A percentile compares a stretch with the other conserved stretches of the same genome.
Conservation (phyloP, 768 basidiomycete genomes). For the Floccularia luteovirens region DNA sequence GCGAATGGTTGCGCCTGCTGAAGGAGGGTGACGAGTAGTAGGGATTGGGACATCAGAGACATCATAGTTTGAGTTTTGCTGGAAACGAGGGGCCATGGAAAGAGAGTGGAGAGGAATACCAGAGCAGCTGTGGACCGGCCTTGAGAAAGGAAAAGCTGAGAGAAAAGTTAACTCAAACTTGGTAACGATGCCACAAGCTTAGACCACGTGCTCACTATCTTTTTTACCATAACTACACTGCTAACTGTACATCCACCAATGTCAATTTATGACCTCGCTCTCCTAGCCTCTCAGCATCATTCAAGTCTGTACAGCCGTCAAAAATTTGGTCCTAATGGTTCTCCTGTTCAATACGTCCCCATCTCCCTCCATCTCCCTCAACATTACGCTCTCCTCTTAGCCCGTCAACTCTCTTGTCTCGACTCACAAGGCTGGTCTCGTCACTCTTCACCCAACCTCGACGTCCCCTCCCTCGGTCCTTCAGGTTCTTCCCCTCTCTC, state of each 20-base stretch:
- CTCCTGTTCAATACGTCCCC: conserved; percentile 50
- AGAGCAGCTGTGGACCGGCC: too few relatives aligned
- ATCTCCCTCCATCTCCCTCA: conserved; percentile 57
- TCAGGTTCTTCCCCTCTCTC: conserved; percentile 13
- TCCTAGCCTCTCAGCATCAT: conserved; percentile 71
- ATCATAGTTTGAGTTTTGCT: conserved; percentile 41
- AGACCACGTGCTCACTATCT: too few relatives aligned
- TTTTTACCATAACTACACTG: too few relatives aligned
- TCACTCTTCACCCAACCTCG: conserved; percentile 4
- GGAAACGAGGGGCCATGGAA: conserved; percentile 53
- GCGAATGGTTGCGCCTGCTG: conserved; percentile 56
- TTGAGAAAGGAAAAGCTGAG: too few relatives aligned
- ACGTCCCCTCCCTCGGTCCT: conserved; percentile 24
- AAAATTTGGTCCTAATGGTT: conserved; percentile 50
- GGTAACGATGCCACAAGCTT: too few relatives aligned
- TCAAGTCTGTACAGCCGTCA: conserved; percentile 59
- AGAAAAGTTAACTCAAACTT: too few relatives aligned
- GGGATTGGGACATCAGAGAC: conserved; percentile 63
- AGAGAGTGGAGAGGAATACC: too few relatives aligned
- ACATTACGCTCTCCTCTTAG: conserved; percentile 43
- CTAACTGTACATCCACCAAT: too few relatives aligned
- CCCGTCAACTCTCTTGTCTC: conserved; percentile 36
- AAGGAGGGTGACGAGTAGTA: conserved; percentile 47
- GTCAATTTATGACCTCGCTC: too few relatives aligned
- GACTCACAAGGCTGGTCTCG: conserved; percentile 8